phyloP scores from a whole-genome alignment of 495 filamentous ascomycete genomes.

The Penicillium macrosclerotiorum region DNA sequence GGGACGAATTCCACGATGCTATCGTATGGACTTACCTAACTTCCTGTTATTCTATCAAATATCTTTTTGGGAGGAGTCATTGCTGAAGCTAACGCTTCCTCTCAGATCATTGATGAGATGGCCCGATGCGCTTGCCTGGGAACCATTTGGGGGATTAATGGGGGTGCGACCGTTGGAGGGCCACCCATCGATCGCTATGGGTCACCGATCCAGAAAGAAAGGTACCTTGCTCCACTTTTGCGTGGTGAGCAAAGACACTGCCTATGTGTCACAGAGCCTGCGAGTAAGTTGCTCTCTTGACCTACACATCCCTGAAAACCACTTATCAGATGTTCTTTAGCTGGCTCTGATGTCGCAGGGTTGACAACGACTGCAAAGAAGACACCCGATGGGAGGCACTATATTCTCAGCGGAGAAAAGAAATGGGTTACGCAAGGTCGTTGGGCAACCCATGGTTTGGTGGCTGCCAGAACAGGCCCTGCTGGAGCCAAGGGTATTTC shows the following conservation, averaged over 20 bases:
- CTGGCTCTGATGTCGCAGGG: slow-evolving; percentile 68
- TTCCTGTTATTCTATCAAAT: too few relatives aligned
- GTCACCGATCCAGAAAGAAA: slow-evolving; percentile 8
- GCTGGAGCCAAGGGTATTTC: slow-evolving; percentile 11
- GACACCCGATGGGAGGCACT: slow-evolving; percentile 68
- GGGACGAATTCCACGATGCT: slow-evolving; percentile 17
- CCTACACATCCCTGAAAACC: background rate
- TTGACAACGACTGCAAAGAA: slow-evolving; percentile 67
- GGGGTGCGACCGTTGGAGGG: slow-evolving; percentile 14
- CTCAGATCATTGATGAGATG: slow-evolving; percentile 20
- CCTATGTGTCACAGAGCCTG: slow-evolving; percentile 12
- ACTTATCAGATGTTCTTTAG: background rate
- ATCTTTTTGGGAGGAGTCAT: too few relatives aligned
- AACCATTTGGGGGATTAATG: slow-evolving; percentile 17
- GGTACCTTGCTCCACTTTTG: slow-evolving; percentile 12
- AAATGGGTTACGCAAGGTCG: slow-evolving; percentile 80
- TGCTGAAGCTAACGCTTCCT: background rate
- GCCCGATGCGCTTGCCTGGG: slow-evolving; percentile 14
- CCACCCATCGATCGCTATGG: slow-evolving; percentile 13
- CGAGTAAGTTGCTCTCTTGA: background rate
- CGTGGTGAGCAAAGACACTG: slow-evolving; percentile 15
- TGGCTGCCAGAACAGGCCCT: slow-evolving; percentile 14
- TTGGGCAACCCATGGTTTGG: slow-evolving; percentile 28
- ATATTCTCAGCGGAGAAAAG: slow-evolving; percentile 74
- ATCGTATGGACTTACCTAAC: too few relatives aligned